Percentiles rank a stretch among this genome's conserved stretches.
Conservation (phyloP, 148 eudicot species). For the Cornus florida region DNA sequence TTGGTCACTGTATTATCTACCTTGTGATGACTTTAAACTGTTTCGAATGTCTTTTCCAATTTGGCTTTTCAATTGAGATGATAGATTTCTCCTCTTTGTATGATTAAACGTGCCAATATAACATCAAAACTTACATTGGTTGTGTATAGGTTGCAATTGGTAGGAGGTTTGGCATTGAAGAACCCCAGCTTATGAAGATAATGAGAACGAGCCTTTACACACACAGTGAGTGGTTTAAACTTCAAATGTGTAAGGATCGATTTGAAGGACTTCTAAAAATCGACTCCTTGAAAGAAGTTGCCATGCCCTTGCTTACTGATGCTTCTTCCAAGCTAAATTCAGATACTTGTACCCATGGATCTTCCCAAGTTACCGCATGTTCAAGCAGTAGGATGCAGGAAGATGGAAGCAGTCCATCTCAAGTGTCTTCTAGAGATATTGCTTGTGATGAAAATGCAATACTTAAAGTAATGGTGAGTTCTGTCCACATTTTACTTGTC, state of each 20-base stretch:
- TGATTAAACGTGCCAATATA: neutral
- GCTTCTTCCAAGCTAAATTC: slow-evolving; percentile 40
- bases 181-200: slow-evolving; percentile 85
- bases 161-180: slow-evolving; percentile 74
- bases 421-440: slow-evolving; percentile 57
- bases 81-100: neutral
- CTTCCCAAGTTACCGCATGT: slow-evolving; percentile 66
- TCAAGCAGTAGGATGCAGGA: slow-evolving; percentile 65
- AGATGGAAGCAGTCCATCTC: slow-evolving; percentile 70
- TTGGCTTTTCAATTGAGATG: neutral
- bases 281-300: slow-evolving; percentile 62
- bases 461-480: slow-evolving; percentile 92
- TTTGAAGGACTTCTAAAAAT: slow-evolving; percentile 85
- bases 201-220: slow-evolving; percentile 70
- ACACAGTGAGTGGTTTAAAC: slow-evolving; percentile 86
- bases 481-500: neutral
- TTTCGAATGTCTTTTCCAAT: neutral
- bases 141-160: slow-evolving; percentile 71
- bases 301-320: slow-evolving; percentile 42
- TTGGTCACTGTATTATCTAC: neutral
- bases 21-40: neutral
- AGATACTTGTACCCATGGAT: slow-evolving; percentile 49
- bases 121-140: neutral
- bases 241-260: slow-evolving; percentile 86
- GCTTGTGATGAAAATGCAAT: slow-evolving; percentile 75